Evolutionary conservation across 805 yeast species (phyloP), one percentile per base, ranked within the genome.

Genomic region (Cyberlindnera petersonii): DNA sequence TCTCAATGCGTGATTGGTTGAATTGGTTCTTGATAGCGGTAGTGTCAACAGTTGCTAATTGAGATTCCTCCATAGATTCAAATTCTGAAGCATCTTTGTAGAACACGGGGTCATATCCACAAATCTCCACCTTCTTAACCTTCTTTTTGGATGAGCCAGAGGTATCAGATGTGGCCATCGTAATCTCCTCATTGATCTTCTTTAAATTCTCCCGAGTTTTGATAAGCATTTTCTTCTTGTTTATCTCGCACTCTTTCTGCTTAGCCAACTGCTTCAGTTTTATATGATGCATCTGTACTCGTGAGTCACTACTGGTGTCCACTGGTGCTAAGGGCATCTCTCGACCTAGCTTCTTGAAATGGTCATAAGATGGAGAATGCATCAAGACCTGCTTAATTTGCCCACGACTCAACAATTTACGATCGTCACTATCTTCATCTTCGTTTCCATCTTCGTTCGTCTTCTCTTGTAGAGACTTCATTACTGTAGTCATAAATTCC

Each of bases 101-200:
- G 21, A 67, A 50, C 5, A 52, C 33, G 10, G 55, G 44, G 40
- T 75, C 75, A 52, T 64, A 78, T 9, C 78, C 78, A 57, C 85
- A 79, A 4, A 77, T 58, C 28, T 77, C 82, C 19, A 67, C 42
- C 40, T 65, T 72, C 39, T 60, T 66, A 7, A 49, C 26, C 49
- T 59, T 50, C 23, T 45, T 51, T 20, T 41, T 41, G 7, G 34
- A 19, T 10, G 31, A 35, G 6, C 39, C 22, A n/a, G n/a, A n/a
- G 8, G 30, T 9, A 9, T 33, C 26, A 18, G 9, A 24, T 17
- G 24, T 22, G 8, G 24, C 17, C 20, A 27, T 29, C 4, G 40
- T 33, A 18, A 58, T 32, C 20, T 45, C 34, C 24, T 59, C 63
- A 35, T 52, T 57, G n/a, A 59, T 31, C 13, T 19, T 37, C 30